These are phyloP conservation scores for Calonectria leucothoes DNA, from an alignment of 2,329 filamentous ascomycete species.

Conservation along the genomic window DNA sequence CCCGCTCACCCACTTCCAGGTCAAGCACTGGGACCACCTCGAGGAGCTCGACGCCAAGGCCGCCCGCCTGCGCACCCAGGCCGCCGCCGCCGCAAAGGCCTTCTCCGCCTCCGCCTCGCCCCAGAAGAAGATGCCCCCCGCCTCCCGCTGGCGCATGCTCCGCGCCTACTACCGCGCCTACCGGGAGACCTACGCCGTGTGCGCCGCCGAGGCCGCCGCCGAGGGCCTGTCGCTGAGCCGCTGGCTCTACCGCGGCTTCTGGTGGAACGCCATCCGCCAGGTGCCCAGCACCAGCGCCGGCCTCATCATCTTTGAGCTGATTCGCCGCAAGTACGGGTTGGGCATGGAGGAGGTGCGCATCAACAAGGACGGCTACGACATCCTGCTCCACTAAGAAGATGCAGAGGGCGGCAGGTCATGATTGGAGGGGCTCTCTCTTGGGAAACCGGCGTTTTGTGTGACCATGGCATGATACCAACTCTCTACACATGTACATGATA, in stretches of 20 bases:
- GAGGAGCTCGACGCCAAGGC: constrained; percentile 76
- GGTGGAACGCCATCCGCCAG: constrained; percentile 78
- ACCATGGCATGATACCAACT: neutral
- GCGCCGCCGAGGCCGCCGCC: constrained; percentile 64
- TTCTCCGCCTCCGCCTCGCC: neutral
- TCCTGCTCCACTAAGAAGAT: constrained; percentile 67
- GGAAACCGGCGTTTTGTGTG: constrained; percentile 24
- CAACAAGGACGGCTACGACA: constrained; percentile 77
- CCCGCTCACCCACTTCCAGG: constrained; percentile 77
- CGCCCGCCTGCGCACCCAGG: constrained; percentile 54
- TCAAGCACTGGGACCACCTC: constrained; percentile 78
- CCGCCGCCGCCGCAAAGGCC: constrained; percentile 32
- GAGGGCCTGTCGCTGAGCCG: constrained; percentile 67
- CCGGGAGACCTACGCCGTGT: constrained; percentile 73
- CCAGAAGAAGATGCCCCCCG: constrained; percentile 47
- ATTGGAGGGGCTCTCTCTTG: neutral
- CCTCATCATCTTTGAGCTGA: constrained; percentile 82
- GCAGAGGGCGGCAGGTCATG: no score
- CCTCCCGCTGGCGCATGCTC: constrained; percentile 63
- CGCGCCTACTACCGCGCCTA: constrained; percentile 78
- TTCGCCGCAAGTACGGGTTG: constrained; percentile 77
- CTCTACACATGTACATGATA: constrained; percentile 6
- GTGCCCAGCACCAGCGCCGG: constrained; percentile 83
- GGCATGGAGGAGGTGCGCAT: constrained; percentile 72
- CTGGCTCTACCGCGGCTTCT: constrained; percentile 79